Conservation (phyloP, 1,284 basidiomycete species). For the Naganishia sp. region DNA sequence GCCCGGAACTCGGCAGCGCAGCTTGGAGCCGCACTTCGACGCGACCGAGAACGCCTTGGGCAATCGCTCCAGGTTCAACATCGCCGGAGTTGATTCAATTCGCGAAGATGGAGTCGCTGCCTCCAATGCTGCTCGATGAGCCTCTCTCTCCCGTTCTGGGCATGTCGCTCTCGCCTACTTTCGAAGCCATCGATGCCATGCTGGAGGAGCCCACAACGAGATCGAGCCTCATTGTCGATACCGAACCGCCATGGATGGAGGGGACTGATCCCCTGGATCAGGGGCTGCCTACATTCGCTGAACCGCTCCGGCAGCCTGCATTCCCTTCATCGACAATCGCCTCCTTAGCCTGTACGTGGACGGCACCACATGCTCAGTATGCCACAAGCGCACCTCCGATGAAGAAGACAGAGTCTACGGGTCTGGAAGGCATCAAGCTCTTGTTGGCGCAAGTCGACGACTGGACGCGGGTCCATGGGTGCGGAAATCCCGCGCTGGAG, state of each 20-base stretch:
- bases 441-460: conserved; percentile 12
- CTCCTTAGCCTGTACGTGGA: not conserved
- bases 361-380: not conserved
- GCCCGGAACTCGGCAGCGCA: conserved; percentile 6
- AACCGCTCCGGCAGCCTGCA: not conserved
- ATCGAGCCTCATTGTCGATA: conserved; percentile 4
- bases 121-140: conserved; percentile 2
- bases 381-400: not conserved
- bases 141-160: not conserved
- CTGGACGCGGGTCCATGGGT: conserved; percentile 5
- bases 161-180: conserved; percentile 15
- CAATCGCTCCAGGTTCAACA: not conserved
- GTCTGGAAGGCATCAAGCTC: conserved; percentile 20
- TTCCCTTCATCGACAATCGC: not conserved
- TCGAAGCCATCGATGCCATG: conserved; percentile 23
- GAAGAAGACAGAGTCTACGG: conserved; percentile 6
- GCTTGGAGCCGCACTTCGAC: not conserved
- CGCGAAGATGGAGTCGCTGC: not conserved
- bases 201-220: not conserved
- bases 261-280: not conserved
- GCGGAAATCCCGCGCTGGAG: not conserved
- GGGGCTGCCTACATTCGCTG: not conserved
- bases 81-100: conserved; percentile 16
- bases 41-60: conserved; percentile 5
- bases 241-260: conserved; percentile 21